These are phyloP conservation scores for Apiospora kogelbergensis DNA, from an alignment of 2,329 filamentous ascomycete species.

Conservation along the genomic window DNA sequence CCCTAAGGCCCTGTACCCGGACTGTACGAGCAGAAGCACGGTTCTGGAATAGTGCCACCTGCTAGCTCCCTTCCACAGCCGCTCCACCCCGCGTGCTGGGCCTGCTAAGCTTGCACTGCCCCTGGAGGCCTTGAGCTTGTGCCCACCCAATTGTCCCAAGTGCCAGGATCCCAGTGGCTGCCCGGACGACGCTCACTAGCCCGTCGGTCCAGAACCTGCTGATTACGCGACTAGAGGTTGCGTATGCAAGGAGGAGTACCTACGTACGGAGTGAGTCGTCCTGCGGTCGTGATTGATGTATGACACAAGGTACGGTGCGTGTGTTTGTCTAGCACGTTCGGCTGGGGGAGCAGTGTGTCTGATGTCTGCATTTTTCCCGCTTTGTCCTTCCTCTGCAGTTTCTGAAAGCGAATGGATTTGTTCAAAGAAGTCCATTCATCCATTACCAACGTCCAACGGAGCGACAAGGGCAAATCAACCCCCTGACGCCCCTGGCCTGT, in stretches of 20 bases:
- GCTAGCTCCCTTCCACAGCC: neutral
- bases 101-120: neutral
- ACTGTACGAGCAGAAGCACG: neutral
- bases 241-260: neutral
- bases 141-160: neutral
- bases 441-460: neutral
- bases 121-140: neutral
- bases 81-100: neutral
- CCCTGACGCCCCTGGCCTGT: neutral
- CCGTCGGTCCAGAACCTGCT: conserved; percentile 6
- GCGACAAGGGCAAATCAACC: neutral
- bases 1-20: neutral
- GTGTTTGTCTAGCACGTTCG: neutral
- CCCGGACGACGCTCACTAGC: neutral
- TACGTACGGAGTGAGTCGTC: neutral
- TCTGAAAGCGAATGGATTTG: neutral
- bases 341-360: neutral
- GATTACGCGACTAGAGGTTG: neutral
- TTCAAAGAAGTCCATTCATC: neutral
- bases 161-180: conserved; percentile 4
- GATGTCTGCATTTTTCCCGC: neutral
- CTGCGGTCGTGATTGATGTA: neutral
- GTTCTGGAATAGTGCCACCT: neutral
- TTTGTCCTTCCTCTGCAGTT: neutral
- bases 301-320: neutral